Conservation (phyloP, 129 eudicot genomes). For the Scalesia atractyloides region DNA sequence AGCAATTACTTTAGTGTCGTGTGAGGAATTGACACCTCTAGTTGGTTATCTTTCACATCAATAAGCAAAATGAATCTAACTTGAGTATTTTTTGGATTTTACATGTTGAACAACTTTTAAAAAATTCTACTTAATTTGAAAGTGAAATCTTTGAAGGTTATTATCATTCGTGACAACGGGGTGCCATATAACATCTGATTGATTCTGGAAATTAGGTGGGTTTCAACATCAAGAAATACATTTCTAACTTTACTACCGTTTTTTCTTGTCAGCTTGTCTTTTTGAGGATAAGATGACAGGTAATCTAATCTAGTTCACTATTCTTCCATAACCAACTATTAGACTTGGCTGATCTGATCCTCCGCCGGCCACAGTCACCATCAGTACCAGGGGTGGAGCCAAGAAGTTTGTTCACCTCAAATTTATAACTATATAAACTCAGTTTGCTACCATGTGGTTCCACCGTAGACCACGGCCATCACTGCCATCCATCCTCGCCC, state of each 20-base stretch:
- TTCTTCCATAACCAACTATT: neutral
- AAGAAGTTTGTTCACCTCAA: too few species aligned
- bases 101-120: neutral
- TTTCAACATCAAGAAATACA: slow-evolving; percentile 1
- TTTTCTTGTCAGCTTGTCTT: neutral
- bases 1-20: too few species aligned
- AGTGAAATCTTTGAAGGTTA: neutral
- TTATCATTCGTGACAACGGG: too few species aligned
- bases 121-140: neutral
- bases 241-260: neutral
- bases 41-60: neutral
- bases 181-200: too few species aligned
- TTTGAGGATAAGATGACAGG: neutral
- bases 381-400: too few species aligned
- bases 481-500: too few species aligned
- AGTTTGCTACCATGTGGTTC: too few species aligned
- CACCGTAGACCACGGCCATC: too few species aligned
- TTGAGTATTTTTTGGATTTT: neutral
- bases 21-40: too few species aligned
- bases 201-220: neutral
- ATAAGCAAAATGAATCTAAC: neutral
- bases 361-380: too few species aligned
- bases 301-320: neutral
- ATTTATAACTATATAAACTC: too few species aligned
- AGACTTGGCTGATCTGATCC: too few species aligned